Evolutionary conservation across 129 eudicot genomes (phyloP), one percentile per base, ranked within the genome.

Genomic region (Flaveria ramosissima): DNA sequence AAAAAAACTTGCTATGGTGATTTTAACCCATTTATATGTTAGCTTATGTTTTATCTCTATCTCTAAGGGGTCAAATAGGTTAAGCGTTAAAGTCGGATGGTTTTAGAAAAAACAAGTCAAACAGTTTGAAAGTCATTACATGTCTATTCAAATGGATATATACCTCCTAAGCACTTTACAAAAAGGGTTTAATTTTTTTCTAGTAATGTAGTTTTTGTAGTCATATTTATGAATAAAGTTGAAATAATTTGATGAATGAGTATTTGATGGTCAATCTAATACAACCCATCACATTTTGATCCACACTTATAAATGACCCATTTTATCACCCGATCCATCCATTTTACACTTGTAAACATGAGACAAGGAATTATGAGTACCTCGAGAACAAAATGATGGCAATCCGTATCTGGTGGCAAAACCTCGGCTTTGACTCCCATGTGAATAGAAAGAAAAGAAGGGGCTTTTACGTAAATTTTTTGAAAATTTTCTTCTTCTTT

Each of bases 311-410:
- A 39, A 66, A n/a, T n/a, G 16, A 41, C 50, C 26, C 27, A 39
- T 39, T 64, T 66, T 39, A 17, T 36, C 39, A n/a, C 27, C 71
- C 3, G 50, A 1, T 26, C 24, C 26, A 9, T 48, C 71, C 50
- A n/a, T 66, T 66, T 13, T 64, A 46, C 51, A 64, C 70, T 3
- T 42, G 14, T 13, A 23, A 45, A 50, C 61, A 71, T 19, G 47
- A 15, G 50, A 59, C 57, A 47, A 2, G 12, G 23, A 68, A 76
- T 24, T 36, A 65, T 47, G 42, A 9, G 46, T 77, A 94, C 99
- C 99, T 95, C 99, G 13, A 95, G 94, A 26, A 95, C 84, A 76
- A 95, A 95, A 85, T 95, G 99, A 84, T 95, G 99, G 84, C 97
- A 95, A 82, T 95, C 99, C 3, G 99, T 89, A 60, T 88, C 96